Base-by-base conservation (phyloP, 2,329 filamentous ascomycete species). In the Colletotrichum endophyticum region DNA sequence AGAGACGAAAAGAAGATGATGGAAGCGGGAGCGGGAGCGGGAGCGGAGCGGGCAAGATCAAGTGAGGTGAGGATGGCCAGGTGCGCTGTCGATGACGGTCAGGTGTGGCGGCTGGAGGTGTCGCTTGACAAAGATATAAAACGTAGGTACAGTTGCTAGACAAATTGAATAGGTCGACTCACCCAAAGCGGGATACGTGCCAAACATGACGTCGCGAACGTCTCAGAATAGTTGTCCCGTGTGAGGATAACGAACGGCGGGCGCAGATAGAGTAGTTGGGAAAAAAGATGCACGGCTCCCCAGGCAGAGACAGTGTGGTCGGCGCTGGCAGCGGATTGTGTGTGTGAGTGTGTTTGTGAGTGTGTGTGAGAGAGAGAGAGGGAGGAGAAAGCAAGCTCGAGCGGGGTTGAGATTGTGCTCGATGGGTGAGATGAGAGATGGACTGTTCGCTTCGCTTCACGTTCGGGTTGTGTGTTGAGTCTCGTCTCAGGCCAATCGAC, bases 161-260 rank as follows among this genome's bases (percentile, higher is more conserved):
- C 25, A 19, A 27, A 70, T 56, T 30, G 64, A 59, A 73, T 56
- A 13, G 36, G 53, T 56, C 34, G 67, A 84, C 86, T 84, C 83
- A 87, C 86, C 81, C 79, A 86, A 81, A 75, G 83, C 82, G 68
- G 85, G 78, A 77, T 88, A 83, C 70, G 82, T 85, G 66, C 86
- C 86, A 80, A 88, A 88, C 87, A 88, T 88, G 79, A 75, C 81
- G 80, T 69, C 64, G 70, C 66, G 64, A 74, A 28, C 13, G 34
- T 70, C 32, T 22, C 71, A 39, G 70, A 53, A 61, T 44, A 25
- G 36, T 34, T 57, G 28, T 49, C 53, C 53, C 72, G 25, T 76
- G 62, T 36, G 59, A 64, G 72, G 27, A 16, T 39, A 27, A 57
- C 53, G 49, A 72, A n/a, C 30, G 53, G 15, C n/a, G 63, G 70